Evolutionary conservation across 2,329 filamentous ascomycete species (phyloP), one percentile per base, ranked within the genome.

Genomic region (Macrophomina pseudophaseolina): DNA sequence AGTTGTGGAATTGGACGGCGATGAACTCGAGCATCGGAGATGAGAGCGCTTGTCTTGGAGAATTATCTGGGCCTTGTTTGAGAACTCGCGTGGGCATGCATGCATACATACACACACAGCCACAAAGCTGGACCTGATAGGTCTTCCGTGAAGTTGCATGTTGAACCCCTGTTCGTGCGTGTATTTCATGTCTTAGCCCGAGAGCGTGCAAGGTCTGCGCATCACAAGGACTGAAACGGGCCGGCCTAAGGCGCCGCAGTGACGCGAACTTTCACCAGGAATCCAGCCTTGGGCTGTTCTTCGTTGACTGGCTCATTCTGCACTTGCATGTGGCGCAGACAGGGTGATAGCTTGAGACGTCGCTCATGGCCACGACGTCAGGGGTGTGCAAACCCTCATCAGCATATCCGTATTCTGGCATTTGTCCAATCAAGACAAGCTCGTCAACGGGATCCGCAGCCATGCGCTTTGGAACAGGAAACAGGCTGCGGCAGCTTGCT

Each of bases 1-100:
- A 48, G 60, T 71, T 52, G 59, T 70, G 18, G 69, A 56, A 52
- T 68, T 64, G 42, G 66, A 69, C 38, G 70, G 70, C 6, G 70
- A 71, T 51, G 67, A 68, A 18, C 46, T 66, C 14, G 56, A 66
- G 44, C 44, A 66, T n/a, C 64, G 60, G 49, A 38, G 63, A n/a
- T 65, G 49, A 58, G 52, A 18, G 33, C 5, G 18, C 33, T 28
- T 9, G 8, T 30, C 6, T 33, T 42, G n/a, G 35, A 30, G 23
- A 28, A 58, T 40, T n/a, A 11, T 12, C 33, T 38, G 8, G 52
- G 12, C 30, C 18, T n/a, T 5, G 53, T 28, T 40, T 11, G 23
- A 28, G 44, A 11, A 28, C 11, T 30, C 8, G 38, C 14, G 11
- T 42, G 53, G 14, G 14, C 14, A 23, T n/a, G 2, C n/a, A 14